Conservation (phyloP, 257 asterid genomes). For the Solanum lignicaule region DNA sequence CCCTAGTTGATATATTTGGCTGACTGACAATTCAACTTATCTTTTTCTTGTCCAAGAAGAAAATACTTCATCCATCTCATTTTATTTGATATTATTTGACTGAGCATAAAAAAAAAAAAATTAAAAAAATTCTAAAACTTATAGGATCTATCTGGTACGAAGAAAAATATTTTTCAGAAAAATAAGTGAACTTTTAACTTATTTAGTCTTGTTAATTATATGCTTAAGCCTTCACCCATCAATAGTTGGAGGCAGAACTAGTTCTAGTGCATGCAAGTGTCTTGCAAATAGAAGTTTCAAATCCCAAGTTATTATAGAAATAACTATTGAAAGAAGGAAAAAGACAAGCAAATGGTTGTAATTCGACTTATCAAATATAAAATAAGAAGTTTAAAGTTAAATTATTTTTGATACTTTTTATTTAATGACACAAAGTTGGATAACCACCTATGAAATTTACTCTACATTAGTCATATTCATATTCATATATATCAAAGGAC, state of each 20-base stretch:
- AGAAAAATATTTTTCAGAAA: background rate
- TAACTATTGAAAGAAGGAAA: background rate
- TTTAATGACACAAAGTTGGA: background rate
- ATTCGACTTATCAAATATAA: background rate
- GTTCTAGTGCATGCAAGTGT: background rate
- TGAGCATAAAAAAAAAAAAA: background rate
- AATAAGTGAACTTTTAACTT: background rate
- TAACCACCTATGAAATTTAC: background rate
- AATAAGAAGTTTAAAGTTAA: no score
- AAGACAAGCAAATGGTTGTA: accelerated
- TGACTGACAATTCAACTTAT: background rate
- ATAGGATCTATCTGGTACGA: accelerated
- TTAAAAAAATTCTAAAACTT: background rate
- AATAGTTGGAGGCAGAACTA: background rate
- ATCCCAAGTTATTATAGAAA: background rate
- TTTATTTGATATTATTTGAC: background rate
- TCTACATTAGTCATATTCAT: background rate
- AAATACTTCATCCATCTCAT: background rate
- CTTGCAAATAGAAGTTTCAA: background rate
- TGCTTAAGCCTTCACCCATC: accelerated
- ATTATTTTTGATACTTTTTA: no score
- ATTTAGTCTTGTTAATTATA: background rate
- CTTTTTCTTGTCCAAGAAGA: background rate
- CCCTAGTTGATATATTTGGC: background rate
- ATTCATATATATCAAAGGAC: background rate